phyloP scores from a whole-genome alignment of 768 basidiomycete genomes.

The Holtermannia corniformis region DNA sequence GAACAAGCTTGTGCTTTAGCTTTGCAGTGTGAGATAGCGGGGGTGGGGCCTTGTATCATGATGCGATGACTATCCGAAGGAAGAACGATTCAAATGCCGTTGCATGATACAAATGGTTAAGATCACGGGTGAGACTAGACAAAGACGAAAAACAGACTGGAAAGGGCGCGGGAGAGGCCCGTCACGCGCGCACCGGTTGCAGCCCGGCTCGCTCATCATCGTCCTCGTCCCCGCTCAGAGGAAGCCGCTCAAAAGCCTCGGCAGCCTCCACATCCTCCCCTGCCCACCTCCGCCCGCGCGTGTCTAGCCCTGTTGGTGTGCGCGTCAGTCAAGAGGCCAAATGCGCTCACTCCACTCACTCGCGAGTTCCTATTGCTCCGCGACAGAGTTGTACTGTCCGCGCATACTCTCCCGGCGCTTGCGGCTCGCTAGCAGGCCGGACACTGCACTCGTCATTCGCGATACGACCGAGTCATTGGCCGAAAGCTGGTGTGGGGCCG shows the following conservation, averaged over 20 bases:
- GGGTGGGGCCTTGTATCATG: background rate
- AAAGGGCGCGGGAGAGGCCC: no score
- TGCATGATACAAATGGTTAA: background rate
- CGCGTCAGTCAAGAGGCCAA: no score
- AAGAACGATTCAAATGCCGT: no score
- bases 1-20: conserved; percentile 16
- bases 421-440: conserved; percentile 7
- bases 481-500: conserved; percentile 3
- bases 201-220: no score
- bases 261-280: background rate
- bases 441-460: conserved; percentile 2
- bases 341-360: conserved; percentile 29
- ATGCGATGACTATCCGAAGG: background rate
- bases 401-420: conserved; percentile 10
- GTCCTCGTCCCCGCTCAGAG: background rate
- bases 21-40: no score
- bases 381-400: conserved; percentile 26
- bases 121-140: background rate
- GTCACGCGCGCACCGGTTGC: no score
- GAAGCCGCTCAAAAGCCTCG: background rate
- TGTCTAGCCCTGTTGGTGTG: background rate
- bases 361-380: conserved; percentile 39
- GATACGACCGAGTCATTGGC: conserved; percentile 4
- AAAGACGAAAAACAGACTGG: background rate
- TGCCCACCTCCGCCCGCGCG: background rate